Evolutionary conservation across 108 stramenopile genomes (phyloP), one percentile per base, ranked within the genome.

Genomic region (Fragilaria radians): DNA sequence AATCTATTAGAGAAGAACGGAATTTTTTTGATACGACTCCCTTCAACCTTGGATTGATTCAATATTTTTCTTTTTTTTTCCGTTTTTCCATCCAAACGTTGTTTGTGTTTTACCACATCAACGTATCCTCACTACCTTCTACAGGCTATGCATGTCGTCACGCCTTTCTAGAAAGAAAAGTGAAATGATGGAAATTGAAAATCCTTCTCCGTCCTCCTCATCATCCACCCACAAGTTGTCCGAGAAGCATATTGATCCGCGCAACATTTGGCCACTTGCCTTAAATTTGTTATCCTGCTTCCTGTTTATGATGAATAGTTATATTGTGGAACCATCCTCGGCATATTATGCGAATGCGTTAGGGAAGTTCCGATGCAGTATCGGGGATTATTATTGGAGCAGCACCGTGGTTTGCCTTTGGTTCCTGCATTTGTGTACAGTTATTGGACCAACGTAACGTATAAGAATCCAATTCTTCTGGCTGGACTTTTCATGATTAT

Each of bases 291-390:
- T 85, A 1, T 82, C 85, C 0, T 89, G 87, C 32, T 90, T 85
- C 65, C 59, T 90, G 5, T 93, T 85, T 72, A 86, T 89, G 83
- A 80, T 75, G 73, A 93, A 93, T 65, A 85, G 83, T 60, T 88
- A 90, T 70, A 82, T 93, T 28, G 81, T 90, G 28, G 81, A 83
- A 54, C 91, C 91, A 25, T 74, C 71, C 0, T 68, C 74, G 29
- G 83, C 79, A 0, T 84, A 86, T 54, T 93, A 93, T 65, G 78
- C 87, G 50, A 81, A 80, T 34, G 80, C 73, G 1, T 70, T 93
- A 25, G 91, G n/a, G 91, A 4, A 74, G 79, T 29, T 52, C 51
- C 32, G 83, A 88, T 54, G 82, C 91, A 5, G 55, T 81, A 9
- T 82, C 87, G 17, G 89, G 89, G 3, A 57, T 90, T 5, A 84